phyloP scores from a whole-genome alignment of 2,329 filamentous ascomycete species.

The Verticillium klebahnii region DNA sequence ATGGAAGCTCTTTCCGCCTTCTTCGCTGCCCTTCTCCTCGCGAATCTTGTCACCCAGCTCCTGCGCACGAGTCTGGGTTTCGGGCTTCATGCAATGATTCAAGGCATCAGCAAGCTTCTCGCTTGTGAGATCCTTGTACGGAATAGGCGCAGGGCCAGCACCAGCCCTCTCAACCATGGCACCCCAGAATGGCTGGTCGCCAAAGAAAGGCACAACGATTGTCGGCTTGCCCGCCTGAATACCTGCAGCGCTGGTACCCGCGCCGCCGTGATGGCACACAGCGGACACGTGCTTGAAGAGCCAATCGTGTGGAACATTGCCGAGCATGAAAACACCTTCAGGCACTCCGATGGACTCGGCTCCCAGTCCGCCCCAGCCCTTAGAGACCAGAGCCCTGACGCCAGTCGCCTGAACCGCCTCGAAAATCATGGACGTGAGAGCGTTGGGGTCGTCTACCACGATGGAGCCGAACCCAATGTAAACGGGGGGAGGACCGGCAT shows the following conservation, averaged over 20 bases:
- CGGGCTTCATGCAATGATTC: constrained; percentile 51
- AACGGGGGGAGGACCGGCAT: constrained; percentile 64
- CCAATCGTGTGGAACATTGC: constrained; percentile 86
- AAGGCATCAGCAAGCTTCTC: constrained; percentile 65
- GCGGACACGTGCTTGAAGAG: constrained; percentile 75
- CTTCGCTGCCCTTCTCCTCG: constrained; percentile 59
- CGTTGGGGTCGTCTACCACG: constrained; percentile 71
- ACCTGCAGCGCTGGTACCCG: constrained; percentile 84
- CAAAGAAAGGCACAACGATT: constrained; percentile 81
- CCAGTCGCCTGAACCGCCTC: constrained; percentile 63
- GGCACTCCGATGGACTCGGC: constrained; percentile 66
- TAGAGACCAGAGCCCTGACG: constrained; percentile 75
- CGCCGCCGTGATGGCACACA: constrained; percentile 84
- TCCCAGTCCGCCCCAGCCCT: constrained; percentile 84
- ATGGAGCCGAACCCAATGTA: constrained; percentile 85
- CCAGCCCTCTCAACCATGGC: constrained; percentile 69
- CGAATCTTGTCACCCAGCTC: constrained; percentile 61
- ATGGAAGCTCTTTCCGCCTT: constrained; percentile 66
- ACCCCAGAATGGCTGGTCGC: constrained; percentile 81
- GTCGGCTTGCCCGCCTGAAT: constrained; percentile 77
- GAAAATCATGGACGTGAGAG: constrained; percentile 67
- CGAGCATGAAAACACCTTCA: constrained; percentile 75
- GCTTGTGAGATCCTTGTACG: constrained; percentile 61
- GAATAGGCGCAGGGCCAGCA: constrained; percentile 67
- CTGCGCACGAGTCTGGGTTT: constrained; percentile 51